Evolutionary conservation across 148 eudicot species (phyloP), one percentile per base, ranked within the genome.

Genomic region (Tetragonia tetragonoides): DNA sequence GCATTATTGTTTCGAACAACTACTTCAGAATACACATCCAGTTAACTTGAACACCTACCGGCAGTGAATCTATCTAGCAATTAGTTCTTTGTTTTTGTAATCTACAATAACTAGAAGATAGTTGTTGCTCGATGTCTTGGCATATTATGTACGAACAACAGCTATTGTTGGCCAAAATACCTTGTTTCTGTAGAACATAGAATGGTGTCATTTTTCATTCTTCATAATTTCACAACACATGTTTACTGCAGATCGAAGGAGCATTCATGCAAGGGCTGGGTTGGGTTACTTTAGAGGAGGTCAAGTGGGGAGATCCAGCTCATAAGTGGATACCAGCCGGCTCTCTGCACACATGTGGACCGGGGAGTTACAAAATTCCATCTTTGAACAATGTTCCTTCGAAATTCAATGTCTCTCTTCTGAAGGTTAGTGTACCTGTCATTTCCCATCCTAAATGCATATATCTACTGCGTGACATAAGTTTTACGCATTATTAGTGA

Each of bases 191-290:
- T 28, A 28, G 34, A 28, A 28, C 34, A 28, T 28, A 1, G 34
- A 28, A 28, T 28, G 34, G 34, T 28, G 34, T 28, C 34, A 28
- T 28, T 28, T 28, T 28, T 28, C 34, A 1, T 28, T 28, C 12
- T 54, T 23, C 63, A 15, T 70, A 18, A 70, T 15, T 65, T 54
- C 42, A 69, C 54, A 20, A 21, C 2, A n/a, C 70, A 7, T 77
- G 76, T 57, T 63, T 73, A 42, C 79, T 77, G 77, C 97, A 95
- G 99, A 89, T 95, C 61, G 99, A 95, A 86, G 99, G 99, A 81
- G 99, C 97, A 73, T 95, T 95, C 80, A 77, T 93, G 39, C 99
- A 95, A 84, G 99, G 99, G 47, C 75, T 93, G 73, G 99, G 99
- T 75, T 93, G 99, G 99, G 87, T 86, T 75, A 97, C 97, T 66